phyloP scores from a whole-genome alignment of 768 basidiomycete species.

The Leccinum pellstonianum region DNA sequence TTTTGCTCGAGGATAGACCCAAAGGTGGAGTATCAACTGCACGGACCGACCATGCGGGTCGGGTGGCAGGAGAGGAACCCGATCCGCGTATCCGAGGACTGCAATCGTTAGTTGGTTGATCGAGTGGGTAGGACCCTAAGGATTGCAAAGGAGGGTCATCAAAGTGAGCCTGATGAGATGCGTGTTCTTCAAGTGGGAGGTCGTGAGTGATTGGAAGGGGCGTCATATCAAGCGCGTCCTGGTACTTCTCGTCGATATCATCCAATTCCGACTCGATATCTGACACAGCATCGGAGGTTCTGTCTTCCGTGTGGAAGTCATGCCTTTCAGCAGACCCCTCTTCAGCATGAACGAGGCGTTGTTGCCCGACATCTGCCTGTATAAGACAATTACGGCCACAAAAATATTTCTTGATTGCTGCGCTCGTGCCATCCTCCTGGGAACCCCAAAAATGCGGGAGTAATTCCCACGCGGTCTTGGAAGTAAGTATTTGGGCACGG shows the following conservation, averaged over 20 bases:
- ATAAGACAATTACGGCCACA: neutral
- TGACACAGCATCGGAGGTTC: constrained; percentile 11
- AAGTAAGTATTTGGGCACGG: constrained; percentile 19
- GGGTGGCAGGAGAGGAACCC: constrained; percentile 10
- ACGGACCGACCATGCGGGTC: constrained; percentile 33
- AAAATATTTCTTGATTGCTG: constrained; percentile 2
- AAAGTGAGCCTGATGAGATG: constrained; percentile 7
- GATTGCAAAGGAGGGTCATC: constrained; percentile 14
- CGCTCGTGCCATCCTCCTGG: neutral
- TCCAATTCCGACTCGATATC: constrained; percentile 27
- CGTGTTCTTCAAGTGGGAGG: constrained; percentile 20
- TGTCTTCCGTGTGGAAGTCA: constrained; percentile 3
- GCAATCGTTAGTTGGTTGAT: constrained; percentile 13
- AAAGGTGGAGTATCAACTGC: constrained; percentile 25
- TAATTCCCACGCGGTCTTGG: constrained; percentile 24
- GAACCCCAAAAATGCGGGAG: constrained; percentile 20
- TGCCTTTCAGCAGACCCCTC: constrained; percentile 3
- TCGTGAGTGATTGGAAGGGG: constrained; percentile 19
- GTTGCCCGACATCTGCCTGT: constrained; percentile 3
- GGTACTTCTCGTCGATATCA: constrained; percentile 31
- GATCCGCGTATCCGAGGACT: constrained; percentile 16
- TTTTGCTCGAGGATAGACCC: constrained; percentile 14
- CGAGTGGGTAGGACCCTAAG: constrained; percentile 2
- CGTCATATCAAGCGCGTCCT: constrained; percentile 30
- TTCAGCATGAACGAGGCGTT: constrained; percentile 3